Evolutionary conservation across 1,284 basidiomycete species (phyloP), one percentile per base, ranked within the genome.

Genomic region (Cryptococcus wingfieldii): DNA sequence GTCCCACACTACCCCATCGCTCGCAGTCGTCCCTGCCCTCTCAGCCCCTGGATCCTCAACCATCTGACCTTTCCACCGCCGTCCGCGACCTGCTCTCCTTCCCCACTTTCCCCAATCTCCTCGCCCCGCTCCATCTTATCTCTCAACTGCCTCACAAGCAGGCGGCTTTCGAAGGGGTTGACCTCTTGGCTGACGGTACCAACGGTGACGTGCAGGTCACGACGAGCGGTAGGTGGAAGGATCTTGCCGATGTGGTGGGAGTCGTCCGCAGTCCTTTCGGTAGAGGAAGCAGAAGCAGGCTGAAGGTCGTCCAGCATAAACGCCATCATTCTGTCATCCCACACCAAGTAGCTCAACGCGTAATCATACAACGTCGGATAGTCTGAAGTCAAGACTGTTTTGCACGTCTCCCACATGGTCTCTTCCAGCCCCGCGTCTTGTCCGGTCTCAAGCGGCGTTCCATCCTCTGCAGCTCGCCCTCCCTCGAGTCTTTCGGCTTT

Each of bases 151-250:
- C 63, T 64, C 18, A 75, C 62, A 10, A 75, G 45, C 27, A 64
- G 63, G 47, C 71, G 61, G 16, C 64, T 64, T 77, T 96, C 90
- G 44, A 88, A 84, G 1, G 91, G 82, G 0, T 72, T 66, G 1
- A 95, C 80, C 2, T 78, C 75, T 16, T 75, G 70, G 42, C 80
- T 69, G 52, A 72, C 67, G 5, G 90, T 95, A 2, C 90, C 96
- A 4, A 98, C 84, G 0, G 96, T 98, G 57, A 98, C 83, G 72
- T 98, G 96, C 61, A 94, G 71, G 58, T 81, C 62, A 12, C 77
- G 64, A 56, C 76, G 77, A 12, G 85, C 66, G 16, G 82, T 80
- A 14, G 77, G 69, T 0, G 82, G 78, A 19, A 93, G 51, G 0
- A 71, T 54, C 48, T 54, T 60, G 50, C 64, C 57, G 16, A 53